phyloP scores from a whole-genome alignment of 371 early-diverging fungal species.

The Circinella minor region DNA sequence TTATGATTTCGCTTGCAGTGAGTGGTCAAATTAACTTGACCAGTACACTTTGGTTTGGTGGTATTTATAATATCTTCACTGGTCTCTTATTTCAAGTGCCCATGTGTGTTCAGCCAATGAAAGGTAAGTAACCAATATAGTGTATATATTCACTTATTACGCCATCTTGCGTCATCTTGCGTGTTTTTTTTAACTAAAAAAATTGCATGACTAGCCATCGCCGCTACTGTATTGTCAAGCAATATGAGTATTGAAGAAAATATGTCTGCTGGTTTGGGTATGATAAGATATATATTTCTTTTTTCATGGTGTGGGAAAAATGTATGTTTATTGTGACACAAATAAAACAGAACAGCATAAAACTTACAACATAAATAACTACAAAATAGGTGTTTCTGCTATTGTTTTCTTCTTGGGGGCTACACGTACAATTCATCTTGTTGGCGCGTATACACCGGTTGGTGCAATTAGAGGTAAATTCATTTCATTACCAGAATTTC shows the following conservation, averaged over 20 bases:
- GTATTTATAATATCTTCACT: conserved; percentile 85
- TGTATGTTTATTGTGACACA: no score
- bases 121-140: conserved; percentile 48
- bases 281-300: neutral
- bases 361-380: neutral
- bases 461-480: conserved; percentile 74
- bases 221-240: conserved; percentile 79
- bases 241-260: conserved; percentile 74
- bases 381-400: conserved; percentile 63
- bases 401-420: conserved; percentile 72
- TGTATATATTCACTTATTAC: no score
- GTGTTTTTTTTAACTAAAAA: conserved; percentile 1
- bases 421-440: conserved; percentile 74
- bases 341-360: neutral
- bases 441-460: conserved; percentile 75
- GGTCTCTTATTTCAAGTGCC: conserved; percentile 83
- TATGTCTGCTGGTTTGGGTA: conserved; percentile 75
- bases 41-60: conserved; percentile 86
- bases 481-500: no score
- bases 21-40: conserved; percentile 80
- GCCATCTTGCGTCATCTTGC: no score
- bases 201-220: conserved; percentile 61
- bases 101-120: conserved; percentile 88
- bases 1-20: conserved; percentile 79
- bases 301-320: no score